These are phyloP conservation scores for Ascochyta rabiei DNA, from an alignment of 2,329 filamentous ascomycete species.

Conservation along the genomic window DNA sequence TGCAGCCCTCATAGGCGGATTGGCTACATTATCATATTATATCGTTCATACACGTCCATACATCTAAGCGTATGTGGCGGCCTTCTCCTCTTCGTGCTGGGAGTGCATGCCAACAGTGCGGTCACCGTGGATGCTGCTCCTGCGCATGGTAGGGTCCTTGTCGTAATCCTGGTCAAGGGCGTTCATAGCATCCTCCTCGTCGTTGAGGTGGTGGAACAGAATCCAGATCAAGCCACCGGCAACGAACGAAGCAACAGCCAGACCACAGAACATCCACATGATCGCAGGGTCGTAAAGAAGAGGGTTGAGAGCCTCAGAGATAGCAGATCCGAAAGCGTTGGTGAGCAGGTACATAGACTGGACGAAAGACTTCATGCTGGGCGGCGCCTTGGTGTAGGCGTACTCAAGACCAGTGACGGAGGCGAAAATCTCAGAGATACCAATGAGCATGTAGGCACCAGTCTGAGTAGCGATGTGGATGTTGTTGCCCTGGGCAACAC, in stretches of 20 bases:
- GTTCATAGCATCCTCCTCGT: slow-evolving; percentile 47
- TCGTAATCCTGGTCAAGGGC: slow-evolving; percentile 43
- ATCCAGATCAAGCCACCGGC: slow-evolving; percentile 46
- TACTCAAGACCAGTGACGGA: slow-evolving; percentile 56
- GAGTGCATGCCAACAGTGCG: slow-evolving; percentile 11
- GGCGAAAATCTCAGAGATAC: slow-evolving; percentile 56
- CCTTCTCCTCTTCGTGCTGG: slow-evolving; percentile 11
- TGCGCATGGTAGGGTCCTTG: slow-evolving; percentile 38
- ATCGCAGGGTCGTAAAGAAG: slow-evolving; percentile 68
- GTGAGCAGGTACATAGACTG: slow-evolving; percentile 65
- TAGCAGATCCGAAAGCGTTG: slow-evolving; percentile 64
- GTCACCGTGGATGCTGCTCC: slow-evolving; percentile 24
- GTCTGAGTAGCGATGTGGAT: slow-evolving; percentile 56
- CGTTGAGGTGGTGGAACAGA: slow-evolving; percentile 48
- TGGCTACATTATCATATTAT: slow-evolving; percentile 17
- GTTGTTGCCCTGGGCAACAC: slow-evolving; percentile 45
- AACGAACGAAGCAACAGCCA: slow-evolving; percentile 39
- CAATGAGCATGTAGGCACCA: slow-evolving; percentile 56
- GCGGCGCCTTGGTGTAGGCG: slow-evolving; percentile 56
- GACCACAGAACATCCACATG: slow-evolving; percentile 63
- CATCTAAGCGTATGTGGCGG: slow-evolving; percentile 4
- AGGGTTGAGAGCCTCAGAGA: slow-evolving; percentile 68
- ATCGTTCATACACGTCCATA: slow-evolving; percentile 1
- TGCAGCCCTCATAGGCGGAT: slow-evolving; percentile 2
- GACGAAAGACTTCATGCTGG: slow-evolving; percentile 56